Conservation (phyloP, 225 moss, liverwort and hornwort species). For the Sphagnum contortum region DNA sequence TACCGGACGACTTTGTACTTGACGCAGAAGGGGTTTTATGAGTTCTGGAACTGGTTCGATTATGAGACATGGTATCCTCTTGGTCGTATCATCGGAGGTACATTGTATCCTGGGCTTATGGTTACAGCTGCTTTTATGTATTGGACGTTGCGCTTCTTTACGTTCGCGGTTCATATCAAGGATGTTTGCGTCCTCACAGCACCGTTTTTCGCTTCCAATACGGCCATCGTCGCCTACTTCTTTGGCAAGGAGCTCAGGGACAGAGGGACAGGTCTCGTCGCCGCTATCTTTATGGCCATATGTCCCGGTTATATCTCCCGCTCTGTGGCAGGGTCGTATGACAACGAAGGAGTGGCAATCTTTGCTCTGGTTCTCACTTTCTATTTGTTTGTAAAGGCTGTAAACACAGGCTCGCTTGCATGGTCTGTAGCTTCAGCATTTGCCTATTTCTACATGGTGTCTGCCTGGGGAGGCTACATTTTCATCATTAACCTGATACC, state of each 20-base stretch:
- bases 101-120: constrained; percentile 95
- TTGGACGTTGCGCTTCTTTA: constrained; percentile 71
- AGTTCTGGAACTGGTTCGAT: constrained; percentile 99
- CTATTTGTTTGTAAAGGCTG: constrained; percentile 91
- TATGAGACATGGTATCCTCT: constrained; percentile 99
- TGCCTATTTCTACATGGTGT: constrained; percentile 97
- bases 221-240: constrained; percentile 90
- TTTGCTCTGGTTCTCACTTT: constrained; percentile 90
- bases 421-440: constrained; percentile 93
- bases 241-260: constrained; percentile 93
- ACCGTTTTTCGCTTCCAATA: constrained; percentile 96
- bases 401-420: constrained; percentile 85
- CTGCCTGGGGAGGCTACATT: constrained; percentile 99
- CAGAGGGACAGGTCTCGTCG: constrained; percentile 77
- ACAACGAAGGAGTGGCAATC: constrained; percentile 97
- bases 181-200: constrained; percentile 96
- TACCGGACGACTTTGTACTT: constrained; percentile 93
- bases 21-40: constrained; percentile 91
- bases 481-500: constrained; percentile 96
- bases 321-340: constrained; percentile 94
- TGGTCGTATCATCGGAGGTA: constrained; percentile 95
- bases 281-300: constrained; percentile 88
- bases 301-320: constrained; percentile 98
- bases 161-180: constrained; percentile 81
- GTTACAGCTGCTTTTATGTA: constrained; percentile 90